Evolutionary conservation across 2,329 filamentous ascomycete genomes (phyloP), one percentile per base, ranked within the genome.

Genomic region (Penicillium corylophilum): DNA sequence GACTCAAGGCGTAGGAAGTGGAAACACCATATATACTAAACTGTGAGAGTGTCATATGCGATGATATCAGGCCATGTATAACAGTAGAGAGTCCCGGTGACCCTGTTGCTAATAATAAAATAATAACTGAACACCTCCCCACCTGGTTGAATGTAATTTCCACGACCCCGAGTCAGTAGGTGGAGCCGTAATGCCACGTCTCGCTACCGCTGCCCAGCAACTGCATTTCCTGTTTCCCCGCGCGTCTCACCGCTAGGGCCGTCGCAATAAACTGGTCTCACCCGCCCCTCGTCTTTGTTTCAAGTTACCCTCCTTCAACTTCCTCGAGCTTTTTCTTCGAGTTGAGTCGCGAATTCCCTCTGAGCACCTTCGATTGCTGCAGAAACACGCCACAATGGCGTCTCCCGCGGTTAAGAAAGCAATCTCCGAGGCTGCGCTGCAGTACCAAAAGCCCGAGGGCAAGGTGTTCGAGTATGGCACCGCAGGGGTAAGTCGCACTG

Each of bases 1-100:
- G 89, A 63, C 74, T 90, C 51, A 95, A 95, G 73, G 83, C 85
- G 61, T 88, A 48, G 44, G 33, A n/a, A 8, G 9, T 20, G 31
- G 31, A 26, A 9, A n/a, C n/a, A 5, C 13, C 35, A 50, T 44
- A 23, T 50, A 54, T 44, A 38, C 20, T 44, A 31, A 24, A 23
- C 12, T 35, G 18, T 38, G 31, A 33, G 42, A 33, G 35, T 8
- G 15, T 12, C 35, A 23, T 20, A 41, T 36, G 24, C 10, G 18
- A 40, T 46, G 8, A 24, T 4, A 33, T 38, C 18, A 38, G 35
- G 8, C 18, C 45, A 26, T 59, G 47, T 59, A 55, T 44, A 55
- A 53, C 49, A 54, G 42, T 51, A 35, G 40, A 40, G 35, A 42
- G 51, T 52, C 46, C 44, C 26, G 48, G 55, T 46, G 48, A 47